Conservation (phyloP, 2,329 filamentous ascomycete genomes). For the Botrytis medusae region DNA sequence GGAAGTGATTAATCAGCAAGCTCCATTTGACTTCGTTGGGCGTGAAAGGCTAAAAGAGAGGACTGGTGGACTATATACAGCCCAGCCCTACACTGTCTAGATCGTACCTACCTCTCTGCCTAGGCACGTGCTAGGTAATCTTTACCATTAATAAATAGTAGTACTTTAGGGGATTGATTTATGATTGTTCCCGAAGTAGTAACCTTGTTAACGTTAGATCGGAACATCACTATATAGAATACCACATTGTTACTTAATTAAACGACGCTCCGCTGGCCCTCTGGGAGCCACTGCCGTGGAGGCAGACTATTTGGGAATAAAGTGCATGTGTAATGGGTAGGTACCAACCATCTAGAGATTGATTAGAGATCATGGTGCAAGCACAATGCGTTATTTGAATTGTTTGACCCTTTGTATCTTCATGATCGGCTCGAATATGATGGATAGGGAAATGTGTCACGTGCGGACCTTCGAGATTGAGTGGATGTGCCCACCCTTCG, state of each 20-base stretch:
- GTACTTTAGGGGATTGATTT: too few relatives aligned
- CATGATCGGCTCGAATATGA: background rate
- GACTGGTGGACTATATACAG: background rate
- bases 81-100: background rate
- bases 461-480: background rate
- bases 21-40: background rate
- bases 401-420: background rate
- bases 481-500: background rate
- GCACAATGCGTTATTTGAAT: background rate
- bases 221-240: background rate
- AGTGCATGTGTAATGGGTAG: background rate
- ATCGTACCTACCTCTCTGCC: background rate
- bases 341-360: background rate
- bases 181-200: background rate
- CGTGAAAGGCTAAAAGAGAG: background rate
- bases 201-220: background rate
- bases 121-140: too few relatives aligned
- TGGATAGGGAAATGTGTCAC: background rate
- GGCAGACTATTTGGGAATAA: background rate
- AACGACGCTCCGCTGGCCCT: background rate
- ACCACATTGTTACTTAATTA: background rate
- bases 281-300: conserved; percentile 5
- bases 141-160: too few relatives aligned
- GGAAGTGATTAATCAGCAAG: background rate
- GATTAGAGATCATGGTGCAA: background rate